These are phyloP conservation scores for Gossypium laxum DNA, from an alignment of 441 rosid species.

Conservation along the genomic window DNA sequence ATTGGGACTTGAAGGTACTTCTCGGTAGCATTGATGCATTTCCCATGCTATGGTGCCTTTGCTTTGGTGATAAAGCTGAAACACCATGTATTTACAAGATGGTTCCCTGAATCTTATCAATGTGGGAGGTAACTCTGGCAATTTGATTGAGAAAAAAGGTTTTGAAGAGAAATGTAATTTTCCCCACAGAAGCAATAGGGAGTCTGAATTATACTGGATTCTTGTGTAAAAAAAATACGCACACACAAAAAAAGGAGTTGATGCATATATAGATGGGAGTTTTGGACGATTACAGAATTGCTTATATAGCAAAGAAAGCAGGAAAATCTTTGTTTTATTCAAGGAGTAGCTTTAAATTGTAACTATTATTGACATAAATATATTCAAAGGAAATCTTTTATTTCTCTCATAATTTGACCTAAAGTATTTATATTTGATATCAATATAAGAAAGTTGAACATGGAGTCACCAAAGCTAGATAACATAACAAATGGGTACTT, in stretches of 20 bases:
- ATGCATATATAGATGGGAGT: conserved; percentile 3
- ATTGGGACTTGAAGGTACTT: conserved; percentile 52
- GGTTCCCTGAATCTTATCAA: conserved; percentile 70
- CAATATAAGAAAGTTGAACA: too few relatives aligned
- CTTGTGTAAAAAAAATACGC: neutral
- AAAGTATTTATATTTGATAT: too few relatives aligned
- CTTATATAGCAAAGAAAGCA: conserved; percentile 12
- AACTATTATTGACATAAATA: conserved; percentile 8
- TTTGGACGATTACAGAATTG: conserved; percentile 20
- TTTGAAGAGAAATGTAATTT: neutral
- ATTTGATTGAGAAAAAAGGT: neutral
- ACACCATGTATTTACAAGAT: conserved; percentile 44
- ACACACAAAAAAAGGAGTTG: neutral
- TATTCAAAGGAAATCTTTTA: neutral
- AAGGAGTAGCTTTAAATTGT: conserved; percentile 10
- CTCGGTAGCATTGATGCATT: conserved; percentile 73
- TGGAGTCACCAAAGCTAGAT: too few relatives aligned
- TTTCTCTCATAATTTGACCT: too few relatives aligned
- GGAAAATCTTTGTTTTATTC: conserved; percentile 10
- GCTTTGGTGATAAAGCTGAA: conserved; percentile 63
- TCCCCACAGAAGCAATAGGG: neutral
- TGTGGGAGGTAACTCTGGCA: conserved; percentile 30
- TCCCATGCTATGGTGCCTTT: conserved; percentile 73
- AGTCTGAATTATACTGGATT: neutral
- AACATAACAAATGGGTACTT: neutral